phyloP scores from a whole-genome alignment of 768 basidiomycete genomes.

The Termitomyces sp. region DNA sequence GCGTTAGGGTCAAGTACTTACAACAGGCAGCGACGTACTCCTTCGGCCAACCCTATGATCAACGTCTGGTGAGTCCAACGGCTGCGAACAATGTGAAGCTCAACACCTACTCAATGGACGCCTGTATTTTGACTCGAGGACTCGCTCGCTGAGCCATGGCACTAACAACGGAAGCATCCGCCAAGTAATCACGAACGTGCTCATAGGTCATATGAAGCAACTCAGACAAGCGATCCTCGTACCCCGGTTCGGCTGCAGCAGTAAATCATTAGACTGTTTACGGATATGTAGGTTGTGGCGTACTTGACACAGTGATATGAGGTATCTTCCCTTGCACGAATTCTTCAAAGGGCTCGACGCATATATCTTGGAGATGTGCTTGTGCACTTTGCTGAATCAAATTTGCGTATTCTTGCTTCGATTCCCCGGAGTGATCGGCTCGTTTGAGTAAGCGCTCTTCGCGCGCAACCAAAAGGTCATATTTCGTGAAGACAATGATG shows the following conservation, averaged over 20 bases:
- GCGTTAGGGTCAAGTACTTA: not conserved
- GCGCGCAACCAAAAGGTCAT: constrained; percentile 17
- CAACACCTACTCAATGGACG: constrained; percentile 18
- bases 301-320: constrained; percentile 9
- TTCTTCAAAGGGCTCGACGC: constrained; percentile 4
- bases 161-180: constrained; percentile 13
- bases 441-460: constrained; percentile 1
- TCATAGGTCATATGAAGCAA: constrained; percentile 11
- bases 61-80: not conserved
- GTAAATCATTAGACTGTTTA: not conserved
- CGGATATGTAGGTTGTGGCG: not conserved
- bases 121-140: constrained; percentile 15
- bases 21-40: constrained; percentile 6
- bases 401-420: not conserved
- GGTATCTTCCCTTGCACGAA: constrained; percentile 5
- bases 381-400: not conserved
- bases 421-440: not conserved
- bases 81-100: not conserved
- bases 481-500: constrained; percentile 28
- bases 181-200: constrained; percentile 8
- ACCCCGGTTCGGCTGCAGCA: constrained; percentile 4
- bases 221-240: constrained; percentile 3
- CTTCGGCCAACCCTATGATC: constrained; percentile 11
- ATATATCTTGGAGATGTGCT: not conserved
- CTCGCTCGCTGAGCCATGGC: constrained; percentile 21